phyloP scores from a whole-genome alignment of 2,329 filamentous ascomycete species.

The Sporothrix humicola region DNA sequence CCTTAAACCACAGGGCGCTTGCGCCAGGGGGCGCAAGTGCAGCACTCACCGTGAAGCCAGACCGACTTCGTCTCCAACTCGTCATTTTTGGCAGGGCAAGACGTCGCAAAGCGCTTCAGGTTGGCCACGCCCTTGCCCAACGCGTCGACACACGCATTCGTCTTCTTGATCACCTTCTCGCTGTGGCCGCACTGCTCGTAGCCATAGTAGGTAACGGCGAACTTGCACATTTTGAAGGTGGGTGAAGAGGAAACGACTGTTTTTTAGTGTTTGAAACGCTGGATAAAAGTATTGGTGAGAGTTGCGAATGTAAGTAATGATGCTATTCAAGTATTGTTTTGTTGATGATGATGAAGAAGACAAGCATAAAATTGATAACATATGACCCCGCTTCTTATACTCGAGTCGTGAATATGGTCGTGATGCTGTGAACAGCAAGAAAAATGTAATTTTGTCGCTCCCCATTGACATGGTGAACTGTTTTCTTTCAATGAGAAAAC shows the following conservation, averaged over 20 bases:
- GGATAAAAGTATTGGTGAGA: neutral
- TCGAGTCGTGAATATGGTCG: neutral
- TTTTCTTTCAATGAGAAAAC: no score
- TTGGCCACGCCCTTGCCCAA: no score
- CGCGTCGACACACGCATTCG: neutral
- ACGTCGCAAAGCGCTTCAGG: no score
- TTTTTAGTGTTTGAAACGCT: neutral
- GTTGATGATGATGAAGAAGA: neutral
- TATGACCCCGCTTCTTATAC: neutral
- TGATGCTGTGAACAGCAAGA: neutral
- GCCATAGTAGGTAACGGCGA: neutral
- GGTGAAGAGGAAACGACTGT: neutral
- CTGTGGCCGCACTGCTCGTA: slow-evolving; percentile 21
- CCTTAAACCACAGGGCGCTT: no score
- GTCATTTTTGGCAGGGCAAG: no score
- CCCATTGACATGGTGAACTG: neutral
- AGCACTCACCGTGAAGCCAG: no score
- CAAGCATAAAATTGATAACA: neutral
- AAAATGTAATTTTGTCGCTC: neutral
- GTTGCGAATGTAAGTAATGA: neutral
- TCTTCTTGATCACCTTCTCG: neutral
- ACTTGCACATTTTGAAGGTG: neutral
- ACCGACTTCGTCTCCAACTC: no score
- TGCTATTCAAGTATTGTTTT: neutral
- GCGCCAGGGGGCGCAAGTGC: no score